These are phyloP conservation scores for Durusdinium trenchii DNA, from an alignment of 73 alveolate species.

Conservation along the genomic window DNA sequence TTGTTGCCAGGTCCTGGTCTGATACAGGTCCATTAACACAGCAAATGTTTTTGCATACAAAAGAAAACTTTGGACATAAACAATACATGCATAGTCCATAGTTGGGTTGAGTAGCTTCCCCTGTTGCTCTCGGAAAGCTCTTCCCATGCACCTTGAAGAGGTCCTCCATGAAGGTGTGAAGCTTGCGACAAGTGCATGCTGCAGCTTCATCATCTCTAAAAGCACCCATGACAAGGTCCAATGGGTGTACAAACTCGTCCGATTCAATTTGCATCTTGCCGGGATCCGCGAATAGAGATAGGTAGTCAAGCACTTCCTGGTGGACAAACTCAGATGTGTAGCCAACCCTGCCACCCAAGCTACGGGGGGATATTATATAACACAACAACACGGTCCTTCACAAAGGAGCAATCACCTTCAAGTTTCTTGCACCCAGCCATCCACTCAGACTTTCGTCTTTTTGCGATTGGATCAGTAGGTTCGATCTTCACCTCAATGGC, in stretches of 20 bases:
- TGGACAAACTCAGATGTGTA: too few species aligned
- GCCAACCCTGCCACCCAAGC: too few species aligned
- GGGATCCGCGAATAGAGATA: not conserved
- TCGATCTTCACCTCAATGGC: not conserved
- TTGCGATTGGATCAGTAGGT: not conserved
- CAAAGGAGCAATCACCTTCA: not conserved
- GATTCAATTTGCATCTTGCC: too few species aligned
- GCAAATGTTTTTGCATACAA: too few species aligned
- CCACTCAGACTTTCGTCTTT: not conserved
- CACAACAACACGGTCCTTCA: not conserved
- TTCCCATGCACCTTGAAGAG: not conserved
- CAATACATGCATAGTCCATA: too few species aligned
- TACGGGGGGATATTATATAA: too few species aligned
- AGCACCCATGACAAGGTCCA: not conserved
- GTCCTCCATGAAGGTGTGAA: not conserved
- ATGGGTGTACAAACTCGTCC: not conserved
- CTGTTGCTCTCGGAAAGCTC: not conserved
- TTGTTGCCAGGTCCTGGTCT: too few species aligned
- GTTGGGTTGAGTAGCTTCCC: not conserved
- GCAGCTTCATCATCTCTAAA: not conserved
- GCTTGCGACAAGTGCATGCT: not conserved
- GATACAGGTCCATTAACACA: too few species aligned
- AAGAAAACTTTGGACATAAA: too few species aligned
- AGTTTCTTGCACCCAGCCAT: not conserved
- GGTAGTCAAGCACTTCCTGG: too few species aligned